Evolutionary conservation across 495 filamentous ascomycete genomes (phyloP), one percentile per base, ranked within the genome.

Genomic region (Staphylotrichum longicolle): DNA sequence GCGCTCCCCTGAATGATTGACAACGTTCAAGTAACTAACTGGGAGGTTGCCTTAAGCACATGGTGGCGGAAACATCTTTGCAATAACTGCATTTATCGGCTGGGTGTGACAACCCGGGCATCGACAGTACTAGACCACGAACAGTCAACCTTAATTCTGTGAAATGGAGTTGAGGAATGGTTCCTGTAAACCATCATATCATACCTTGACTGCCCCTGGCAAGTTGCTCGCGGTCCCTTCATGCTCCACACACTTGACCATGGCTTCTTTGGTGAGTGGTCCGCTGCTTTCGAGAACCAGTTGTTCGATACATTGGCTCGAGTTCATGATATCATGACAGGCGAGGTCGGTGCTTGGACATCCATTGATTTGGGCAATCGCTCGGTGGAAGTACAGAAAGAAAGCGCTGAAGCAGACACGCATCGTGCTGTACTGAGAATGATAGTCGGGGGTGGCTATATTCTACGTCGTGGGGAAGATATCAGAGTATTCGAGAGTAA

Each of bases 221-320:
- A 50, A 7, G 32, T 35, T 35, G 9, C 48, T 50, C 1, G 48
- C 48, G 3, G 48, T 50, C 3, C 48, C 48, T n/a, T 50, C 48
- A 50, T 50, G 48, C 32, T 50, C 48, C 48, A 50, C 48, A 10
- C 48, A 50, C 7, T 50, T 50, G 48, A 50, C 27, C 48, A 50
- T 34, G 32, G 32, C 48, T 11, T 50, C 48, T 35, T 50, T 50
- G 32, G 30, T 50, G 44, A 50, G 1, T 3, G 32, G 11, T 32
- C 3, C 11, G 44, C n/a, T 46, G 14, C n/a, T 20, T 5, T 34
- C 10, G 7, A 34, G 48, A n/a, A 34, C 32, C 30, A 50, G 20
- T 4, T 35, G 32, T 35, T 27, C 30, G 14, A 50, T 50, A n/a
- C 48, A 50, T 8, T 50, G 48, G 48, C 48, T 50, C 11, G 48